Conservation (phyloP, 352 stramenopile species). For the Albugo candida region DNA sequence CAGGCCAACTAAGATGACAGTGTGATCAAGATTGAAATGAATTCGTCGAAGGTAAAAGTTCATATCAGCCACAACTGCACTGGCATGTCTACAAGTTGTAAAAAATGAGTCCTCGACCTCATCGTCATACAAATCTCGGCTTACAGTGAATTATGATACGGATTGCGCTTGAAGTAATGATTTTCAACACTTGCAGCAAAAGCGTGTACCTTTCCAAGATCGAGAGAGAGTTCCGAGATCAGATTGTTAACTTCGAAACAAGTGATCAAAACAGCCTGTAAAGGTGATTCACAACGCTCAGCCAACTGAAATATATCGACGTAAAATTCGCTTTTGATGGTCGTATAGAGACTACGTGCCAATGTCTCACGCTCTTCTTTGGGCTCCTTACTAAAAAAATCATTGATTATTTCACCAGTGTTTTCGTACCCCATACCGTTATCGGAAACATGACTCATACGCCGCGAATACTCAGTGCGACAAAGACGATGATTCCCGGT, state of each 20-base stretch:
- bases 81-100: constrained; percentile 24
- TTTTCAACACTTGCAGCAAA: constrained; percentile 35
- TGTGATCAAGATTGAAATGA: constrained; percentile 32
- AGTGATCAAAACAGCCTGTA: constrained; percentile 26
- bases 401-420: constrained; percentile 18
- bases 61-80: constrained; percentile 51
- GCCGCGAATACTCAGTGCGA: too few relatives aligned
- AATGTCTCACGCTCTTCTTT: constrained; percentile 4
- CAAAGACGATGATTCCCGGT: neutral
- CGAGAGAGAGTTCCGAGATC: constrained; percentile 21
- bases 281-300: constrained; percentile 37
- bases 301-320: constrained; percentile 28
- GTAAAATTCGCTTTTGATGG: constrained; percentile 34
- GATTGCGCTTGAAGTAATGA: constrained; percentile 48
- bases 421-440: constrained; percentile 19
- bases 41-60: constrained; percentile 39
- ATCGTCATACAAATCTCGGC: constrained; percentile 3
- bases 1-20: constrained; percentile 44
- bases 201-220: constrained; percentile 45
- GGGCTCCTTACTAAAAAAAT: constrained; percentile 29
- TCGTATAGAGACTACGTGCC: constrained; percentile 17
- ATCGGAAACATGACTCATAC: constrained; percentile 10
- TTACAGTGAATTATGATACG: constrained; percentile 62
- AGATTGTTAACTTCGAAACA: constrained; percentile 36
- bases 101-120: neutral